Conservation (phyloP, 768 basidiomycete species). For the Serendipita sp. region DNA sequence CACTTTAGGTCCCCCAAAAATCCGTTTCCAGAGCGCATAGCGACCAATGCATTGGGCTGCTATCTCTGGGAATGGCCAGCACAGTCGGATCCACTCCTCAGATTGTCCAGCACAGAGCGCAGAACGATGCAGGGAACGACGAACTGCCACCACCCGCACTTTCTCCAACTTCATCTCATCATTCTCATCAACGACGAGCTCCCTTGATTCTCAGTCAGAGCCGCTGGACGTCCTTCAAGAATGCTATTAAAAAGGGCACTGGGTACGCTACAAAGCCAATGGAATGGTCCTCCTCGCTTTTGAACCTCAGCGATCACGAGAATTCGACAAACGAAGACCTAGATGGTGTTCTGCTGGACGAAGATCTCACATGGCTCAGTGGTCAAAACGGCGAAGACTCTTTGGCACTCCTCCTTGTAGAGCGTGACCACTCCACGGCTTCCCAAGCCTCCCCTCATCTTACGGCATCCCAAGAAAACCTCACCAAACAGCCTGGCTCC, state of each 20-base stretch:
- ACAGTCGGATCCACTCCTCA: no score
- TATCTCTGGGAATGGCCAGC: no score
- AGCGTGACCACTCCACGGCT: background rate
- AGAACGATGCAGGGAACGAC: no score
- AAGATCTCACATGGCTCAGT: background rate
- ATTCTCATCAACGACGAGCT: no score
- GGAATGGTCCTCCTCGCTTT: background rate
- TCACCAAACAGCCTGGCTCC: background rate
- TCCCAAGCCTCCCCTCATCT: background rate
- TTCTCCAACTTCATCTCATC: no score
- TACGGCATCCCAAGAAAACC: background rate
- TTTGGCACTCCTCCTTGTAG: background rate
- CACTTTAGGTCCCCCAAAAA: no score
- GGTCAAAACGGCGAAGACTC: background rate
- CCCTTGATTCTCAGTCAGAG: no score
- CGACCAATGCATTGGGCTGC: no score
- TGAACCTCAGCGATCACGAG: background rate
- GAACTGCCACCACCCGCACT: no score
- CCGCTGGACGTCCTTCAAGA: no score
- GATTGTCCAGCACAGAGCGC: no score
- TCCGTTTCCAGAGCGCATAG: no score
- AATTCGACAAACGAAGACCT: background rate
- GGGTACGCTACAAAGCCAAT: background rate
- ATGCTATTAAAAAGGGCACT: background rate
- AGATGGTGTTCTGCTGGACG: background rate